phyloP scores from a whole-genome alignment of 176 grass and related monocot species.

The Avena sativa region DNA sequence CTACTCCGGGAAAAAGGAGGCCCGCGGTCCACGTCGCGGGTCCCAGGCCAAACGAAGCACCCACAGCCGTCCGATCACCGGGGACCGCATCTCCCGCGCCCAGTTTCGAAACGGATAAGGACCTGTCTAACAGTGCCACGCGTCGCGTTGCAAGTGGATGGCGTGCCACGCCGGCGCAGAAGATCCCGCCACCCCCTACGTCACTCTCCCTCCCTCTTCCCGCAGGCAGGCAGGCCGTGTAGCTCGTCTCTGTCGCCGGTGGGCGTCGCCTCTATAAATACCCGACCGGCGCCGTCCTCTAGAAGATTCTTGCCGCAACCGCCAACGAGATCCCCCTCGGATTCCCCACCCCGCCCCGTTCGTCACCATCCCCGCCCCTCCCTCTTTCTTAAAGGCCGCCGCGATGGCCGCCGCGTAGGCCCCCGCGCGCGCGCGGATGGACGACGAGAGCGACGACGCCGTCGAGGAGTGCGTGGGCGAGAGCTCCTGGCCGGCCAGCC shows the following conservation, averaged over 20 bases:
- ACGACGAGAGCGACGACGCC: slow-evolving; percentile 37
- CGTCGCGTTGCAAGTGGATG: not conserved
- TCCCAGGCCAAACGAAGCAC: too few relatives aligned
- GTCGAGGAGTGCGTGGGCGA: slow-evolving; percentile 73
- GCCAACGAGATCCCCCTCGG: slow-evolving; percentile 51
- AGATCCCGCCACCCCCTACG: not conserved
- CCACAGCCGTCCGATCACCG: not conserved
- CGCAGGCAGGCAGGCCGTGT: too few relatives aligned
- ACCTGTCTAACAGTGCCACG: not conserved
- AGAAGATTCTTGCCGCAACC: slow-evolving; percentile 53
- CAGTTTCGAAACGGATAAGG: slow-evolving; percentile 4
- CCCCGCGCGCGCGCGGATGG: slow-evolving; percentile 36
- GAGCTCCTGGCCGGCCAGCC: slow-evolving; percentile 46
- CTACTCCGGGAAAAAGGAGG: not conserved
- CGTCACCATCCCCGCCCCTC: slow-evolving; percentile 28
- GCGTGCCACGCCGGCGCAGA: slow-evolving; percentile 15
- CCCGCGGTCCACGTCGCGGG: not conserved
- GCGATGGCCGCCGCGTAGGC: slow-evolving; percentile 38
- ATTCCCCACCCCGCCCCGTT: slow-evolving; percentile 5
- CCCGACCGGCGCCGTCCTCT: not conserved
- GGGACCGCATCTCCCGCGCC: not conserved
- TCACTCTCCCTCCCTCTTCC: not conserved
- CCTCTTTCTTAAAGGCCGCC: not conserved
- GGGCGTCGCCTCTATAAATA: slow-evolving; percentile 23
- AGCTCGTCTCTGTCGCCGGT: not conserved